Base-by-base conservation (phyloP, 495 filamentous ascomycete species). In the Annulohypoxylon stygium region DNA sequence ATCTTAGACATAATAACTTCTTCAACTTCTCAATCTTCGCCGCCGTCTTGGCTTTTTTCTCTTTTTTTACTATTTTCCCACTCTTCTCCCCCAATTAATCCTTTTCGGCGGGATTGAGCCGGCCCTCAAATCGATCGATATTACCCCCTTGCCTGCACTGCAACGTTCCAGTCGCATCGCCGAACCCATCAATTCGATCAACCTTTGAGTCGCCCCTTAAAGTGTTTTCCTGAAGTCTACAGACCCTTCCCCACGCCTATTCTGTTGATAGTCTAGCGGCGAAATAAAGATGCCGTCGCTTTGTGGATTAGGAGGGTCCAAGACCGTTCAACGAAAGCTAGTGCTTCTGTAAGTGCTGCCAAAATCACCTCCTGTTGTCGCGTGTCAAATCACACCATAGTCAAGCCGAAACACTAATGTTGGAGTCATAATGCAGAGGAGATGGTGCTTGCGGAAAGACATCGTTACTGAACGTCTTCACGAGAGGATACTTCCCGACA, bases 401-500 rank as follows among this genome's bases (percentile, higher is more conserved):
- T 34, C 43, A 39, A 16, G 12, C 45, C 18, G 36, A 25, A 53
- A 55, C 61, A 73, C 80, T 83, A 76, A 84, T 78, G 45, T 43
- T 34, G 62, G 67, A 80, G 55, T 81, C 47, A 61, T 61, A 53
- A 75, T 30, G 30, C 75, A 97, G 93, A 80, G 96, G 96, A 74
- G 96, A 99, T 82, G 96, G 96, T 86, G 96, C 96, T 71, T 97
- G 93, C 81, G 96, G 96, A 77, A 99, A 99, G 86, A 99, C 96
- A 60, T 98, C 95, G 51, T 85, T 98, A 70, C 82, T 99, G 81
- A 99, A 99, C 81, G 96, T 99, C 72, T 99, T 99, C 83, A 99
- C 96, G 61, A 91, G 96, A 92, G 96, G 96, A 76, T 98, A 97
- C 79, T 99, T 99, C 82, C 96, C 96, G 48, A 97, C 96, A 37